These are phyloP conservation scores for Phytophthora capsici DNA, from an alignment of 352 stramenopile species.

Conservation along the genomic window DNA sequence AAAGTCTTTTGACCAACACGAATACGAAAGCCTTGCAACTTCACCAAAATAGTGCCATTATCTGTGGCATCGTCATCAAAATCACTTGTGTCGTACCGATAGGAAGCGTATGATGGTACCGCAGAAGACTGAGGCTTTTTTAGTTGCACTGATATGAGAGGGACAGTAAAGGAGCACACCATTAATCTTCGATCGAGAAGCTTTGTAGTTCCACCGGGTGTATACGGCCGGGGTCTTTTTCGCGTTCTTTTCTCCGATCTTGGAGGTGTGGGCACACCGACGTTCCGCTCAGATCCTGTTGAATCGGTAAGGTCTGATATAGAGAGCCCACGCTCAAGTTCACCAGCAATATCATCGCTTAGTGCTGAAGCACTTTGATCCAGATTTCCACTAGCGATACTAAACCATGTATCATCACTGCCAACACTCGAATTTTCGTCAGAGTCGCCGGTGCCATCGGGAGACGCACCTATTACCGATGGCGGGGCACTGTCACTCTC, in stretches of 20 bases:
- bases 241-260: constrained; percentile 33
- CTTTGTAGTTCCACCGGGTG: constrained; percentile 38
- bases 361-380: constrained; percentile 38
- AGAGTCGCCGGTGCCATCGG: constrained; percentile 44
- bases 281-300: background rate
- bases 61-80: constrained; percentile 66
- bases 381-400: constrained; percentile 75
- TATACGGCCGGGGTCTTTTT: constrained; percentile 35
- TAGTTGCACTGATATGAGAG: constrained; percentile 80
- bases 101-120: constrained; percentile 57
- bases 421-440: constrained; percentile 74
- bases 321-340: constrained; percentile 24
- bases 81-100: constrained; percentile 64
- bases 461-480: constrained; percentile 17
- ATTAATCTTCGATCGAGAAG: constrained; percentile 74
- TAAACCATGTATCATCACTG: constrained; percentile 92
- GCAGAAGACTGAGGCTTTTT: constrained; percentile 68
- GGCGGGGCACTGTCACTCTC: constrained; percentile 34
- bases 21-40: constrained; percentile 83
- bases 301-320: constrained; percentile 28
- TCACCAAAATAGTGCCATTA: constrained; percentile 75
- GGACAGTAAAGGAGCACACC: constrained; percentile 85
- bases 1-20: constrained; percentile 83
- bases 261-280: constrained; percentile 13
- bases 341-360: constrained; percentile 16